Base-by-base conservation (phyloP, 768 basidiomycete genomes). In the Leucosporidium creatinivorum region DNA sequence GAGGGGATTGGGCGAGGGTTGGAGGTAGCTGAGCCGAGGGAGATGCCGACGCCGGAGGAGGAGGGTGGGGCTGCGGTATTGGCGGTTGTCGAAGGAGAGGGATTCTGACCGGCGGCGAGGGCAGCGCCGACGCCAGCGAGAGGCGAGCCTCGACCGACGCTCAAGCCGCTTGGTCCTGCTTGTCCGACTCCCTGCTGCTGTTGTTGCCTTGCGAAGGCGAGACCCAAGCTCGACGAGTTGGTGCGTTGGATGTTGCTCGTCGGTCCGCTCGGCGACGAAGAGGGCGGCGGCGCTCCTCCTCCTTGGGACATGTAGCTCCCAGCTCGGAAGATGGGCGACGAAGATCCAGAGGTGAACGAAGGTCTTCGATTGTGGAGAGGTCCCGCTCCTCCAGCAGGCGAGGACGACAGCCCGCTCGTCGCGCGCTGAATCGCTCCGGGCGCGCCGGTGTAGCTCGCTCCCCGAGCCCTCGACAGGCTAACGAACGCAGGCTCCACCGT, bases 401-500 rank as follows among this genome's bases (percentile, higher is more conserved):
- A 36, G 13, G 62, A 63, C 0, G 58, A 58, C 4, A 58, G 60
- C 66, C 15, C 69, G 62, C 59, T 62, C 56, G 12, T 68, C 58
- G 2, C 63, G 39, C 39, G 39, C 15, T 44, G 39, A 13, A 44
- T 44, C 39, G 8, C 39, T 12, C 39, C 39, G n/a, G n/a, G n/a
- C 15, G 39, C 58, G 12, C 39, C 44, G 8, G 52, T n/a, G 48
- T 44, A 55, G 5, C 30, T 28, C 4, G 61, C 52, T 15, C 64
- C 50, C 17, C 70, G 31, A 5, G 70, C 70, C 13, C 70, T 55
- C 10, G 67, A 65, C 6, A 68, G 64, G 28, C 66, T 65, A 48
- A 71, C 65, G 62, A 71, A 71, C 15, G 70, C 70, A 0, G 70
- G 70, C 23, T 71, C 70, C 49, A 71, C 64, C 33, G n/a, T 51